phyloP scores from a whole-genome alignment of 352 stramenopile genomes.

The Pythium oligandrum region DNA sequence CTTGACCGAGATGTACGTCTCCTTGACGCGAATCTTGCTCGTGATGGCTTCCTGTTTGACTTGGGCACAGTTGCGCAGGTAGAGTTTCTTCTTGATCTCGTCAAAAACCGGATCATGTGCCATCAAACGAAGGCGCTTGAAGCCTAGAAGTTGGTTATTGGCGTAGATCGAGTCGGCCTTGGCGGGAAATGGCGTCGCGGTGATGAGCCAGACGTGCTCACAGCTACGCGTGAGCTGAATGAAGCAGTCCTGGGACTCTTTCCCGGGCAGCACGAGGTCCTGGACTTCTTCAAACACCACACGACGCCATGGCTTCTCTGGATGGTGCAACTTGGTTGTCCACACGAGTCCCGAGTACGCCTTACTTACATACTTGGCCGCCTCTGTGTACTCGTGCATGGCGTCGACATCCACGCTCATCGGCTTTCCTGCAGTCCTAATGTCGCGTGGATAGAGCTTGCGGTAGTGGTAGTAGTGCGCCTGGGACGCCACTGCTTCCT shows the following conservation, averaged over 20 bases:
- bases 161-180: slow-evolving; percentile 80
- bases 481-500: slow-evolving; percentile 62
- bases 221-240: slow-evolving; percentile 74
- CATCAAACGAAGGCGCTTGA: slow-evolving; percentile 64
- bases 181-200: slow-evolving; percentile 76
- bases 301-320: slow-evolving; percentile 61
- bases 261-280: slow-evolving; percentile 72
- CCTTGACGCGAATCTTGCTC: slow-evolving; percentile 63
- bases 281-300: slow-evolving; percentile 88
- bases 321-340: slow-evolving; percentile 58
- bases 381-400: slow-evolving; percentile 59
- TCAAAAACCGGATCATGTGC: slow-evolving; percentile 77
- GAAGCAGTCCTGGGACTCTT: slow-evolving; percentile 74
- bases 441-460: slow-evolving; percentile 47
- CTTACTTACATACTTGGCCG: slow-evolving; percentile 78
- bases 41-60: slow-evolving; percentile 80
- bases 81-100: slow-evolving; percentile 85
- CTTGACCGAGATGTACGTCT: slow-evolving; percentile 69
- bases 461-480: slow-evolving; percentile 56
- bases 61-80: slow-evolving; percentile 80
- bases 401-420: slow-evolving; percentile 39
- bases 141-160: slow-evolving; percentile 86
- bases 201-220: slow-evolving; percentile 84
- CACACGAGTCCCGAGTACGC: slow-evolving; percentile 73
- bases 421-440: slow-evolving; percentile 25